A percentile compares a stretch with the other conserved stretches of the same genome.
phyloP scores from a whole-genome alignment of 192 early-diverging fungal species.

The Backusella luteola region DNA sequence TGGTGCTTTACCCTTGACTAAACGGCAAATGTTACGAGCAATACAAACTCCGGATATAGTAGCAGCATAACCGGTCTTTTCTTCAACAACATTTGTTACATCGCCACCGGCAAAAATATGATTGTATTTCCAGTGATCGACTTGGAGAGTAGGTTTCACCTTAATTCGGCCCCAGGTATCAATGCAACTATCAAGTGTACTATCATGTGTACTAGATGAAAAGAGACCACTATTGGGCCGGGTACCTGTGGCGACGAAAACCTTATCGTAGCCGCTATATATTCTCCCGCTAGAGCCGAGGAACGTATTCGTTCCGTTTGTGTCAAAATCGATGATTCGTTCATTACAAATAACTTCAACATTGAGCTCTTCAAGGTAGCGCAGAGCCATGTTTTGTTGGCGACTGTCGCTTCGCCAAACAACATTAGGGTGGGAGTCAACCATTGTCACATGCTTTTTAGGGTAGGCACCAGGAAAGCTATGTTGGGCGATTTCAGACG shows the following conservation, averaged over 20 bases:
- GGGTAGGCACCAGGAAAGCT: constrained; percentile 21
- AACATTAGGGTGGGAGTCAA: constrained; percentile 25
- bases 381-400: constrained; percentile 17
- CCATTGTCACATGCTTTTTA: constrained; percentile 27
- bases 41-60: constrained; percentile 39
- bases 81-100: constrained; percentile 43
- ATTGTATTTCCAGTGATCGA: constrained; percentile 30
- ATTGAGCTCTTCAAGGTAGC: constrained; percentile 26
- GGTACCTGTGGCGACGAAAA: constrained; percentile 34
- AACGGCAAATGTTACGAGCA: constrained; percentile 38
- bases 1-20: constrained; percentile 36
- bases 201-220: background rate
- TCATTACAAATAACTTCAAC: constrained; percentile 32
- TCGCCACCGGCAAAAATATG: constrained; percentile 47
- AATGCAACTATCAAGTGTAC: constrained; percentile 20
- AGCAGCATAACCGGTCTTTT: constrained; percentile 44
- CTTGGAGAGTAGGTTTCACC: constrained; percentile 41
- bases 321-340: constrained; percentile 29
- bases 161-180: constrained; percentile 33
- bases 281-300: constrained; percentile 27
- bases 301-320: background rate
- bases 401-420: constrained; percentile 21
- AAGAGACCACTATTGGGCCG: constrained; percentile 28
- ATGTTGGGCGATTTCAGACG: constrained; percentile 34
- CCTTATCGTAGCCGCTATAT: constrained; percentile 34